Evolutionary conservation across 2,329 filamentous ascomycete species (phyloP).

Genomic region (Trichophyton equinum): DNA sequence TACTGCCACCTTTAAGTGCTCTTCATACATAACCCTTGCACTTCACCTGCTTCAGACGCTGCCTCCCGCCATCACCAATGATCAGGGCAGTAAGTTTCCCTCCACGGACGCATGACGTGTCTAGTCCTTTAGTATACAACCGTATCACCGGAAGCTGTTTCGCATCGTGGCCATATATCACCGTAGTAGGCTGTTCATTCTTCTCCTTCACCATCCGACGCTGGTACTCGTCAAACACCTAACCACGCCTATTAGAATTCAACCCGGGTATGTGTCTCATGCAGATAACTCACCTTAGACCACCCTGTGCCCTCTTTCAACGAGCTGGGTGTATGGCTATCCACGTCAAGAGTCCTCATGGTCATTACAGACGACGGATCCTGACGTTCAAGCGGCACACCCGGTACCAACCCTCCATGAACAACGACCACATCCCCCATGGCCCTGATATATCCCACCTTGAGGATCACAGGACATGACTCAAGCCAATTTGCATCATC

Average conservation of each 20-base stretch:
- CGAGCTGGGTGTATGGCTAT: conserved; percentile 46
- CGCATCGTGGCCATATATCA: conserved; percentile 82
- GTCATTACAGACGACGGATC: conserved; percentile 80
- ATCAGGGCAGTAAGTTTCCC: conserved; percentile 64
- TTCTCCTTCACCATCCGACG: conserved; percentile 10
- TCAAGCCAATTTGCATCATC: conserved; percentile 58
- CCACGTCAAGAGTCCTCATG: conserved; percentile 66
- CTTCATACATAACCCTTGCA: conserved; percentile 21
- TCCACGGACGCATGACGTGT: conserved; percentile 69
- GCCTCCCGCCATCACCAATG: conserved; percentile 45
- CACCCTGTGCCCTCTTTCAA: conserved; percentile 47
- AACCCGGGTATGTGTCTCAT: not conserved
- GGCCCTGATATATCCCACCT: conserved; percentile 49
- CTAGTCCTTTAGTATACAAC: conserved; percentile 69
- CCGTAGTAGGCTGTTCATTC: conserved; percentile 43
- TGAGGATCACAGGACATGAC: conserved; percentile 63
- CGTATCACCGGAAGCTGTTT: conserved; percentile 54
- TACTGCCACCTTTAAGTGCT: not conserved
- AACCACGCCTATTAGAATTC: not conserved
- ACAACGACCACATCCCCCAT: conserved; percentile 60
- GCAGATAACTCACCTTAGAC: conserved; percentile 40
- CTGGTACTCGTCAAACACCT: conserved; percentile 43
- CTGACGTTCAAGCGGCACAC: conserved; percentile 54
- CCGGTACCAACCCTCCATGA: conserved; percentile 75
- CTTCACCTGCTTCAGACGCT: conserved; percentile 31